phyloP scores from a whole-genome alignment of 1,284 basidiomycete species.

The Veloporphyrellus conicus region DNA sequence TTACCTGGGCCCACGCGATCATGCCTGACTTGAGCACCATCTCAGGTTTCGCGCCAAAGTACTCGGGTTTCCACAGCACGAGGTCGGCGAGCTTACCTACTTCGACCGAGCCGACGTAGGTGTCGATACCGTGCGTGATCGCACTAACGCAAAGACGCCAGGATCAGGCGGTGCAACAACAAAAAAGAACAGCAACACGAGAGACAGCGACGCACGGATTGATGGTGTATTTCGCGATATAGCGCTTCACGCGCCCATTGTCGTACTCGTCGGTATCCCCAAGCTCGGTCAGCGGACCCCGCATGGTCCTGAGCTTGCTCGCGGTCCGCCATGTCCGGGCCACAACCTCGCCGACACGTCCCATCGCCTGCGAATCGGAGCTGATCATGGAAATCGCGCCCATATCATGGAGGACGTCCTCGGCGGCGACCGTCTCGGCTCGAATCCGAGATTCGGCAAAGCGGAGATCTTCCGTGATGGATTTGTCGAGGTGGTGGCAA shows the following conservation, averaged over 20 bases:
- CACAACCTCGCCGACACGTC: constrained; percentile 92
- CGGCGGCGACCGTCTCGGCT: constrained; percentile 94
- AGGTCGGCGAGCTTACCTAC: constrained; percentile 87
- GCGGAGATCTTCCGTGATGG: constrained; percentile 89
- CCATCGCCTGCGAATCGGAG: constrained; percentile 97
- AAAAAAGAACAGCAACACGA: no score
- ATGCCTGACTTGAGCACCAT: constrained; percentile 94
- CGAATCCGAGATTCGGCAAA: constrained; percentile 98
- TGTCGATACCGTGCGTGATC: constrained; percentile 89
- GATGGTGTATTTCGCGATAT: constrained; percentile 95
- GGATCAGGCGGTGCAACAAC: neutral
- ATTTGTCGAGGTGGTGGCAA: constrained; percentile 85
- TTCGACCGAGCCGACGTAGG: constrained; percentile 82
- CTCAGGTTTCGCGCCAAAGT: constrained; percentile 89
- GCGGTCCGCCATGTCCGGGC: constrained; percentile 95
- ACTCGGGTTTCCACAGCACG: constrained; percentile 89
- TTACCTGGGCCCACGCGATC: constrained; percentile 85
- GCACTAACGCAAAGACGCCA: constrained; percentile 51
- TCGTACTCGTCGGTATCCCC: constrained; percentile 71
- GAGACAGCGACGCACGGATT: constrained; percentile 72
- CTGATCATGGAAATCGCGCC: constrained; percentile 97
- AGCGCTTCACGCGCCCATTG: constrained; percentile 96
- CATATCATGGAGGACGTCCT: constrained; percentile 92
- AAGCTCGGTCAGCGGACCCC: constrained; percentile 61
- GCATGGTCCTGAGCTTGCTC: constrained; percentile 83